Evolutionary conservation across 345 rosid species (phyloP).

Genomic region (Hirschfeldia incana): DNA sequence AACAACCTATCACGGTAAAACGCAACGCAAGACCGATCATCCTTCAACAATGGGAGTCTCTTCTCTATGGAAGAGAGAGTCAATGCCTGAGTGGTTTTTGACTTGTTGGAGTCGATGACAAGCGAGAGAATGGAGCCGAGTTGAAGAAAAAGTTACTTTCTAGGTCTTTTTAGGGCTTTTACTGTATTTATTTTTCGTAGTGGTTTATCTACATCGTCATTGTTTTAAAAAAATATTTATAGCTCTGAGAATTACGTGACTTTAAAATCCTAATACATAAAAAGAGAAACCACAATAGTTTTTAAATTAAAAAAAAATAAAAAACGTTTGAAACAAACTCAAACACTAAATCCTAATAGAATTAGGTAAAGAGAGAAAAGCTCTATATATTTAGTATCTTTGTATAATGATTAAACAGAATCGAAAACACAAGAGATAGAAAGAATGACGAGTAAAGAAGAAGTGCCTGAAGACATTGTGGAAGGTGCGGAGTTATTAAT

Average conservation of each 20-base stretch:
- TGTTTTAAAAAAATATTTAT: too few species aligned
- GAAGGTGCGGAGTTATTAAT: background rate
- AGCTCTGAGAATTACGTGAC: background rate
- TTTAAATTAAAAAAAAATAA: too few species aligned
- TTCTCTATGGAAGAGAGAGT: background rate
- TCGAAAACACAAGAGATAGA: background rate
- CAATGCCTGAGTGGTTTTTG: background rate
- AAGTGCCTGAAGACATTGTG: background rate
- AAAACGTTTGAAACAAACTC: too few species aligned
- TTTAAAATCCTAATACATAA: background rate
- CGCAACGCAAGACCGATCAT: background rate
- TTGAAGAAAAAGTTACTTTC: background rate
- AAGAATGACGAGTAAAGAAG: background rate
- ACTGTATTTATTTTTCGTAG: too few species aligned
- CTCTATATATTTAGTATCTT: background rate
- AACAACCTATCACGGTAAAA: background rate
- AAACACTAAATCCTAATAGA: too few species aligned
- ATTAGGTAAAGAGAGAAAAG: background rate
- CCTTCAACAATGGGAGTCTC: background rate
- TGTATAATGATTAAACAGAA: background rate
- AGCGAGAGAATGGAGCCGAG: background rate
- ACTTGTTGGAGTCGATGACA: background rate
- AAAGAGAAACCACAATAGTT: too few species aligned
- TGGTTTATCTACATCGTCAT: too few species aligned
- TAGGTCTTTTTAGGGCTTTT: background rate